Evolutionary conservation across 2,329 filamentous ascomycete genomes (phyloP).

Genomic region (Dactylonectria macrodidyma): DNA sequence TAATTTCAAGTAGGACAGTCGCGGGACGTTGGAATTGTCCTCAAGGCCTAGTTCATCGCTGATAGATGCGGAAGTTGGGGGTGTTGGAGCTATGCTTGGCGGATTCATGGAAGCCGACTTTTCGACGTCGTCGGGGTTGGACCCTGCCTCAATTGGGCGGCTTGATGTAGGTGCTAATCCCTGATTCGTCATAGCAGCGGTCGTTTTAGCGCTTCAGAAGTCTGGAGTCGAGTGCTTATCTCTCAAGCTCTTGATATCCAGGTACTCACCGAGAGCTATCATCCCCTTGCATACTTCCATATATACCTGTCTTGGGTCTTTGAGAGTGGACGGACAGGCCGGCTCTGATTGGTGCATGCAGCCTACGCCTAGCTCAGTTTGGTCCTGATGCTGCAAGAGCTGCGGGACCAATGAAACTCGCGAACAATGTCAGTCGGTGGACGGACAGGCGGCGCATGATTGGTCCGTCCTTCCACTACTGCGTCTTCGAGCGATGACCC

Average conservation of each 20-base stretch:
- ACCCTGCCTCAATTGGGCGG: neutral
- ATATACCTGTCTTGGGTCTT: neutral
- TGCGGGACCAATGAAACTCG: neutral
- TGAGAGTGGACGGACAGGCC: neutral
- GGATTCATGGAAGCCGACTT: slow-evolving; percentile 5
- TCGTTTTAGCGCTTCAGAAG: slow-evolving; percentile 1
- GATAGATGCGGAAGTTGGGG: slow-evolving; percentile 1
- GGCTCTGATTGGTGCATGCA: neutral
- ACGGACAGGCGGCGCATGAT: slow-evolving; percentile 6
- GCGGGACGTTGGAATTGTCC: slow-evolving; percentile 19
- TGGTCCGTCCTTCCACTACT: neutral
- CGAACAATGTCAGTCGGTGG: slow-evolving; percentile 1
- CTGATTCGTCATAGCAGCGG: slow-evolving; percentile 1
- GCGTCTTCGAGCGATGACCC: neutral
- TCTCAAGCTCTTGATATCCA: neutral
- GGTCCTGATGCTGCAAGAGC: neutral
- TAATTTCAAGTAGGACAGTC: slow-evolving; percentile 8
- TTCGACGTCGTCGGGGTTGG: slow-evolving; percentile 5
- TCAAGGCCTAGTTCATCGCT: slow-evolving; percentile 10
- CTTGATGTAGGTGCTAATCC: slow-evolving; percentile 2
- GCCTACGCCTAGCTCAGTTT: neutral
- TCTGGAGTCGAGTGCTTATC: slow-evolving; percentile 5
- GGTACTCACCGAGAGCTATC: neutral
- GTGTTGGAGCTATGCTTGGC: neutral
- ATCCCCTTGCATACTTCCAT: neutral